Percentiles rank a stretch among this genome's conserved stretches.
Conservation (phyloP, 331 rosid genomes). For the Quercus tomentella region DNA sequence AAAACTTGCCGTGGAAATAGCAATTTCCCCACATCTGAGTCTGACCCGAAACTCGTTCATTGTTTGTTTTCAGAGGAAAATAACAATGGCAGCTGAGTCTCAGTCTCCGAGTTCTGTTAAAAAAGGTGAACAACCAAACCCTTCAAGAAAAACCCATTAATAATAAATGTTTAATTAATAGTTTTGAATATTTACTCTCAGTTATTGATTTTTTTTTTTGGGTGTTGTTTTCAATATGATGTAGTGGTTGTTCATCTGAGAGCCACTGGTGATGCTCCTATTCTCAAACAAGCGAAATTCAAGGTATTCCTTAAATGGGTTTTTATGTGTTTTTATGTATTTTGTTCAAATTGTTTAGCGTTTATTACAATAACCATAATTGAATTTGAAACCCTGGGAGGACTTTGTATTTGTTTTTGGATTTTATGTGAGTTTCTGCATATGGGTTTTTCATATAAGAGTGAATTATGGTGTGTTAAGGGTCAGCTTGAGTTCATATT, state of each 20-base stretch:
- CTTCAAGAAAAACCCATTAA: not conserved
- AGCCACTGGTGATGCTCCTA: constrained; percentile 98
- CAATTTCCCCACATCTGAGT: not conserved
- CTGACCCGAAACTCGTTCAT: not conserved
- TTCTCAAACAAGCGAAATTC: constrained; percentile 88
- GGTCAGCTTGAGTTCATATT: not conserved
- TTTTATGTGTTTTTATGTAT: not conserved
- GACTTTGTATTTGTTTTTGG: not conserved
- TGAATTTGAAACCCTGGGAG: not conserved
- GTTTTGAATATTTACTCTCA: not conserved
- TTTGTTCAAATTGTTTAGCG: not conserved
- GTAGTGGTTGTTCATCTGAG: constrained; percentile 92
- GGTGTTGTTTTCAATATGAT: constrained; percentile 16
- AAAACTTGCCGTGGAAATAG: not conserved
- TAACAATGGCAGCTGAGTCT: constrained; percentile 59
- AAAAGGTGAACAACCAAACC: constrained; percentile 44
- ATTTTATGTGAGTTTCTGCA: not conserved
- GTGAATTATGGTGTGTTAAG: not conserved
- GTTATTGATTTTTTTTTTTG: not conserved
- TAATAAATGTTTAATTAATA: not conserved
- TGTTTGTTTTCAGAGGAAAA: not conserved
- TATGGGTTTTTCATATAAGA: not conserved
- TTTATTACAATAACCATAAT: not conserved
- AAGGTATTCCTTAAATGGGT: constrained; percentile 45
- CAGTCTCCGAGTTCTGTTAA: constrained; percentile 63